Conservation (phyloP, 2,329 filamentous ascomycete species). For the Herpotrichia juniperi region DNA sequence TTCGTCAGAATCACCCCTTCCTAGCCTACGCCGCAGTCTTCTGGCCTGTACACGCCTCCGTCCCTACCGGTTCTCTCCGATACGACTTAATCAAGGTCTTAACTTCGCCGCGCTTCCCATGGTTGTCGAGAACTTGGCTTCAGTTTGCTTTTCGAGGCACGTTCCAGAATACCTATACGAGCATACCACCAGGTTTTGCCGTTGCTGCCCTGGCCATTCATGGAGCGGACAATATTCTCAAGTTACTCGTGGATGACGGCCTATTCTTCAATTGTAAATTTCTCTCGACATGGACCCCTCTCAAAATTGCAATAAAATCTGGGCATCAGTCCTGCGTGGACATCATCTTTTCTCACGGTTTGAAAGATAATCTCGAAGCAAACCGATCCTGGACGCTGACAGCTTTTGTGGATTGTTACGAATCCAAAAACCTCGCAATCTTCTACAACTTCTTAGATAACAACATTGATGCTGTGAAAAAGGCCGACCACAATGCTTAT, state of each 20-base stretch:
- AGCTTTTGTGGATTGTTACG: too few species aligned
- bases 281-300: background rate
- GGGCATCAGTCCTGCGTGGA: too few species aligned
- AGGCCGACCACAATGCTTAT: too few species aligned
- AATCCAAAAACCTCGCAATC: too few species aligned
- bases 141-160: background rate
- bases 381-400: too few species aligned
- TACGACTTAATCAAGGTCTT: background rate
- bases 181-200: background rate
- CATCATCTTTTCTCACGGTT: too few species aligned
- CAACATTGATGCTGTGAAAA: too few species aligned
- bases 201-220: background rate
- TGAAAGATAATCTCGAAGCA: too few species aligned
- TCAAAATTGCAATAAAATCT: too few species aligned
- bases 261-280: background rate
- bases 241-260: background rate
- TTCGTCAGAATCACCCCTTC: background rate
- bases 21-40: background rate
- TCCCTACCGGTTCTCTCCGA: background rate
- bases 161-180: background rate
- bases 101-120: background rate
- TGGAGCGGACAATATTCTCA: background rate
- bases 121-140: background rate
- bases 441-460: too few species aligned
- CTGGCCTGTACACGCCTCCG: background rate